Percentiles rank a stretch among this genome's conserved stretches.
phyloP scores from a whole-genome alignment of 441 rosid genomes.

The Flueggea neowawraea region DNA sequence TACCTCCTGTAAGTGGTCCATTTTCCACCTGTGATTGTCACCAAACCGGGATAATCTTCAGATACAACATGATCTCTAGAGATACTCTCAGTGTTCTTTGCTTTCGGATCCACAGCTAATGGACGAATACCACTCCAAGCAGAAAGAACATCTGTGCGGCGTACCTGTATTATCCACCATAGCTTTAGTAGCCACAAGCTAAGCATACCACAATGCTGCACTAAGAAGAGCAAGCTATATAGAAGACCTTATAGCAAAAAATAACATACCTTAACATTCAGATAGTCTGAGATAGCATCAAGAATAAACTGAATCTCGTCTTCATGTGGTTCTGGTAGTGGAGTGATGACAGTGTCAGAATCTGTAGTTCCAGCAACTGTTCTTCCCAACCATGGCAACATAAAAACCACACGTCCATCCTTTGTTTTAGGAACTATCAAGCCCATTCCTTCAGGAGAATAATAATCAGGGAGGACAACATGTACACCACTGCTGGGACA shows the following conservation, averaged over 20 bases:
- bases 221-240: background rate
- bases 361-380: conserved; percentile 97
- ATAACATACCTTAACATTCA: conserved; percentile 60
- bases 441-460: conserved; percentile 99
- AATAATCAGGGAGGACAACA: conserved; percentile 90
- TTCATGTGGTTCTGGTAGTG: conserved; percentile 94
- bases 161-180: conserved; percentile 60
- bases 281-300: conserved; percentile 91
- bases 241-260: conserved; percentile 1
- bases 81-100: conserved; percentile 88
- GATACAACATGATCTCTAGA: conserved; percentile 92
- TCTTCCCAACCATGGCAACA: conserved; percentile 98
- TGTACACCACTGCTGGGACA: conserved; percentile 98
- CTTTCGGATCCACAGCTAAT: conserved; percentile 79
- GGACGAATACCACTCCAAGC: conserved; percentile 99
- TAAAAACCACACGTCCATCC: conserved; percentile 95
- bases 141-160: conserved; percentile 95
- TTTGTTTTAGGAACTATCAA: conserved; percentile 98
- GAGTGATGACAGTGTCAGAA: conserved; percentile 75
- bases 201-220: conserved; percentile 6
- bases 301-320: conserved; percentile 96
- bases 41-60: conserved; percentile 89
- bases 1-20: conserved; percentile 99
- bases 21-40: conserved; percentile 97
- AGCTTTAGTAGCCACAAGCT: too few species aligned